phyloP scores from a whole-genome alignment of 345 rosid species.

The Clarkia xantiana region DNA sequence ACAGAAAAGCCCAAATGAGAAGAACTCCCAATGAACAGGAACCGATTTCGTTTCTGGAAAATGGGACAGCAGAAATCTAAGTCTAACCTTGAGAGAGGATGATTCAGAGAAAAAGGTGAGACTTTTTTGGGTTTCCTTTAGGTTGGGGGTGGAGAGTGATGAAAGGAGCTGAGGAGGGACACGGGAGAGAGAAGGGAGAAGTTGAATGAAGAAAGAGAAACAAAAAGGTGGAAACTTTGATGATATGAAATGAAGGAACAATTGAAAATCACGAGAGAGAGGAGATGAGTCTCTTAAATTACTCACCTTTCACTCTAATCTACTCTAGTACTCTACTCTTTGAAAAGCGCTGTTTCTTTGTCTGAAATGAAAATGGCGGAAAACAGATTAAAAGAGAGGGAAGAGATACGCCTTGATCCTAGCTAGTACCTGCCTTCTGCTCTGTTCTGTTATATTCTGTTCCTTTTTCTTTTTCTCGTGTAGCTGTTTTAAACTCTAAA shows the following conservation, averaged over 20 bases:
- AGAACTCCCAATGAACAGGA: background rate
- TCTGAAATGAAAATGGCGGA: conserved; percentile 21
- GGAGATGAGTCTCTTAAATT: conserved; percentile 2
- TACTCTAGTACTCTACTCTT: background rate
- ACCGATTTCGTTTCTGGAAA: background rate
- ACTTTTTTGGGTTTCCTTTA: conserved; percentile 3
- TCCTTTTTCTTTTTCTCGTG: background rate
- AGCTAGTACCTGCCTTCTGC: no score
- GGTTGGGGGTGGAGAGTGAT: conserved; percentile 5
- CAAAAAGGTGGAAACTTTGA: conserved; percentile 1
- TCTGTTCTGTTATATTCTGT: conserved; percentile 1
- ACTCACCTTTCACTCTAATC: conserved; percentile 4
- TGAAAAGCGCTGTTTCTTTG: conserved; percentile 10
- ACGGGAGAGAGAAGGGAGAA: conserved; percentile 19
- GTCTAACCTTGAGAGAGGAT: background rate
- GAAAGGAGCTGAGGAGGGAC: conserved; percentile 10
- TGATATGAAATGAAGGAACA: conserved; percentile 2
- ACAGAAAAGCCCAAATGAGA: conserved; percentile 1
- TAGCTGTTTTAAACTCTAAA: background rate
- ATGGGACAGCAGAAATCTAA: background rate
- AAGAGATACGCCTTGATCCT: no score
- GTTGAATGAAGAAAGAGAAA: conserved; percentile 30
- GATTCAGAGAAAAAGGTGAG: conserved; percentile 5
- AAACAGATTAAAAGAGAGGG: background rate
- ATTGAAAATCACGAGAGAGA: conserved; percentile 14